Evolutionary conservation across 805 yeast species (phyloP).

Genomic region (Kuraishia piskuri): DNA sequence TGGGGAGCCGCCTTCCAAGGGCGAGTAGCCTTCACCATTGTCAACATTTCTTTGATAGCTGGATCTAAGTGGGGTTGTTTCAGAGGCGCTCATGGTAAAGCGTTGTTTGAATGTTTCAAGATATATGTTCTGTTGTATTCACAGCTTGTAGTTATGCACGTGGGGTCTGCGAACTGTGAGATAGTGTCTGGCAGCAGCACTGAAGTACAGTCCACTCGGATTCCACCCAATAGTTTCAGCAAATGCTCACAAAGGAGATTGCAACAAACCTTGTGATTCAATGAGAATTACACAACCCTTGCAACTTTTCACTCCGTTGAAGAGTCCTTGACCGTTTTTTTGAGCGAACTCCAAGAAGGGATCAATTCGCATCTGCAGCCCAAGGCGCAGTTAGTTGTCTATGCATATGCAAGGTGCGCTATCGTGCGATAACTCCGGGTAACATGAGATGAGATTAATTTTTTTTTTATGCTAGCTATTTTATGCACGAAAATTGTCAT

Average conservation of each 20-base stretch:
- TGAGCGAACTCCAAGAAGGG: too few species aligned
- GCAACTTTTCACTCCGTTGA: too few species aligned
- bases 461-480: too few species aligned
- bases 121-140: too few species aligned
- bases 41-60: background rate
- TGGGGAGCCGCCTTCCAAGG: background rate
- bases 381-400: background rate
- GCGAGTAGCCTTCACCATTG: background rate
- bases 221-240: too few species aligned
- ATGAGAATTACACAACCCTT: too few species aligned
- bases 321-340: too few species aligned
- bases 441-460: background rate
- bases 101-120: background rate
- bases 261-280: too few species aligned
- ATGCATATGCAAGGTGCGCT: background rate
- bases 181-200: too few species aligned
- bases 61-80: background rate
- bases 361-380: background rate
- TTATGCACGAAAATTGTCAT: background rate
- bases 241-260: too few species aligned
- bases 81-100: background rate
- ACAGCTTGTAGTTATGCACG: background rate
- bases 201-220: background rate
- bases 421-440: background rate
- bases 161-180: background rate